Evolutionary conservation across 306 rosid species (phyloP).

Genomic region (Malus fusca): DNA sequence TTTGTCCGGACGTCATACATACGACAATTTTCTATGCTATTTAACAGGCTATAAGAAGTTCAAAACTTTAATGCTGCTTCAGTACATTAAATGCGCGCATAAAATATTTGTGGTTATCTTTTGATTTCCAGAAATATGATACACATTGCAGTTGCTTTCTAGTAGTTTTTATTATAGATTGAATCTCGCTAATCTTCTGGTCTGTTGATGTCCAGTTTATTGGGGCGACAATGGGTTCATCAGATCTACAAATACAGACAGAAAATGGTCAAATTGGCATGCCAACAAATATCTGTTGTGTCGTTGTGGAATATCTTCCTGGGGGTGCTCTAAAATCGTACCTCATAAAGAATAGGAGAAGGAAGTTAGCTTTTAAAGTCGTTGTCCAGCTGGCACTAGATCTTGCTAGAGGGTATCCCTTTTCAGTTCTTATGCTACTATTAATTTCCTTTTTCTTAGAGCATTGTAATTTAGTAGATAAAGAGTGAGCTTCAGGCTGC

Average conservation of each 20-base stretch:
- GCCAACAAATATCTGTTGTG: constrained; percentile 92
- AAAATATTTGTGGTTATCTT: background rate
- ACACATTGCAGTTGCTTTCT: background rate
- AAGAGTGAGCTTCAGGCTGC: background rate
- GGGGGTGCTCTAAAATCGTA: constrained; percentile 80
- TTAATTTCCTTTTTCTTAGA: background rate
- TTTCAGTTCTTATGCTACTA: background rate
- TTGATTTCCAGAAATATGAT: background rate
- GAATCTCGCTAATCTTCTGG: background rate
- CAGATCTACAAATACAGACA: constrained; percentile 85
- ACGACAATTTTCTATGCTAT: background rate
- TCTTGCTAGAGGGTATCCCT: constrained; percentile 88
- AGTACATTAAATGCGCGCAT: background rate
- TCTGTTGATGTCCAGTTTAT: constrained; percentile 55
- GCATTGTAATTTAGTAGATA: constrained; percentile 18
- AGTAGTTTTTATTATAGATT: background rate
- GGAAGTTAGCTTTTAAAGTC: constrained; percentile 84
- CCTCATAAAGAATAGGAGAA: constrained; percentile 87
- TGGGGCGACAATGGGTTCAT: constrained; percentile 92
- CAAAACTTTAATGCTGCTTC: background rate
- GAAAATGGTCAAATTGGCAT: constrained; percentile 79
- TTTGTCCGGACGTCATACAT: background rate
- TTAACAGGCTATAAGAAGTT: background rate
- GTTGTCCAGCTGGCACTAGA: constrained; percentile 90
- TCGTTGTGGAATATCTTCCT: constrained; percentile 87